phyloP scores from a whole-genome alignment of 2,329 filamentous ascomycete species.

The Monilinia laxa region DNA sequence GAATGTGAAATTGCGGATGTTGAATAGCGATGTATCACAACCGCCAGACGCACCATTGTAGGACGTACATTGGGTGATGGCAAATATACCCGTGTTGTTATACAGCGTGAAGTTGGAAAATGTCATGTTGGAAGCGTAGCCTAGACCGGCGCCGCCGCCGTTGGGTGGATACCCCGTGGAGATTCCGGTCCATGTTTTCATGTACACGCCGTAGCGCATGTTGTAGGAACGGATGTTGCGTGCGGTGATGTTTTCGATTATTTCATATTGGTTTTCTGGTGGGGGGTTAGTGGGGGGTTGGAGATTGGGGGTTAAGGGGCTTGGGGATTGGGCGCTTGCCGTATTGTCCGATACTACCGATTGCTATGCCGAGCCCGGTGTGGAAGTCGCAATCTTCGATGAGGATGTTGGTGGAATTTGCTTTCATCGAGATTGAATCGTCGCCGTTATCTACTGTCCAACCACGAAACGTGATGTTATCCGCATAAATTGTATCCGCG shows the following conservation, averaged over 20 bases:
- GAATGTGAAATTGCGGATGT: constrained; percentile 40
- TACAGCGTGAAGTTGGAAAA: constrained; percentile 18
- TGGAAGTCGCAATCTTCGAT: constrained; percentile 51
- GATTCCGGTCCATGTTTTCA: constrained; percentile 60
- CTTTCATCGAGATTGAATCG: constrained; percentile 55
- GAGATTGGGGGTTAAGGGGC: no score
- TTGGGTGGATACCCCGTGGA: constrained; percentile 54
- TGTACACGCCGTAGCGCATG: constrained; percentile 44
- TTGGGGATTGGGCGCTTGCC: not conserved
- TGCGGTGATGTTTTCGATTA: constrained; percentile 50
- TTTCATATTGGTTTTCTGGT: constrained; percentile 46
- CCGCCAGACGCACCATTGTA: constrained; percentile 43
- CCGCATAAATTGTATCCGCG: constrained; percentile 53
- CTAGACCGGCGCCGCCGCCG: constrained; percentile 56
- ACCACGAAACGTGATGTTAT: constrained; percentile 51
- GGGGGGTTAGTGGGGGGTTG: not conserved
- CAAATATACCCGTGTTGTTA: constrained; percentile 29
- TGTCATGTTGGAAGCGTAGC: constrained; percentile 36
- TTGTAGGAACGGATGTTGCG: constrained; percentile 49
- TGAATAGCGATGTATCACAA: constrained; percentile 45
- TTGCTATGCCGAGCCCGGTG: constrained; percentile 53
- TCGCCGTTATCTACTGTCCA: constrained; percentile 55
- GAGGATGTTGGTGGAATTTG: constrained; percentile 55
- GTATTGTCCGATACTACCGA: constrained; percentile 59
- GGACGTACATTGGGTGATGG: constrained; percentile 45